Base-by-base conservation (phyloP, 2,329 filamentous ascomycete genomes). In the Sporothrix luriei region DNA sequence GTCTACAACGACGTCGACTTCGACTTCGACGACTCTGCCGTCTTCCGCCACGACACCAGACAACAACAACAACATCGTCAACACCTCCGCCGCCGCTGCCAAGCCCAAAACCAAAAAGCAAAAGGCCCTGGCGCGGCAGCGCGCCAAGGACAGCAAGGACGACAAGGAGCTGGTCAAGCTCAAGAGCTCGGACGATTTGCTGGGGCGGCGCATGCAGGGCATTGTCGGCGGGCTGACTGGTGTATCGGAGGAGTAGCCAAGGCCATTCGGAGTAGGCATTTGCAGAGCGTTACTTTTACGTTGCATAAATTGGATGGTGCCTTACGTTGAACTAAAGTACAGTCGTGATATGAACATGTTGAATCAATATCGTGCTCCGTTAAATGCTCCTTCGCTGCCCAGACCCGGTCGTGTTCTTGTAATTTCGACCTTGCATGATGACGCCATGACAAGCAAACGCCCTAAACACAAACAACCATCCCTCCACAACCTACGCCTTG, bases 201-300 rank as follows among this genome's bases (percentile, higher is more conserved):
- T 88, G 13, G 82, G 84, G 0, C 78, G 86, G 72, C 80, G 86
- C 62, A 88, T 88, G 86, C 82, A 87, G 70, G 86, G 86, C 0
- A 79, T 88, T 24, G 83, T 84, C 2, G 84, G 83, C 7, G 82
- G 84, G 0, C 75, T 88, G 75, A 85, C 84, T 29, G 83, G 85
- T 14, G 72, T 81, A 68, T 79, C 79, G 1, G 81, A 83, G 69
- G 83, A 84, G 48, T 71, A 73, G 43, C 5, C n/a, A 46, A 13
- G 3, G 14, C 6, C 48, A 43, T 13, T 5, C 21, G 21, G 24
- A 24, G 1, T 11, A 61, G 24, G 43, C 29, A 52, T 69, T 64
- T 38, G 16, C 43, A 11, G 29, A 33, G 49, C 1, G 21, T 7
- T 1, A 9, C 11, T 7, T 24, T 10, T 52, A 9, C 24, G 48